Evolutionary conservation across 1,284 basidiomycete species (phyloP).

Genomic region (Malassezia sympodialis): DNA sequence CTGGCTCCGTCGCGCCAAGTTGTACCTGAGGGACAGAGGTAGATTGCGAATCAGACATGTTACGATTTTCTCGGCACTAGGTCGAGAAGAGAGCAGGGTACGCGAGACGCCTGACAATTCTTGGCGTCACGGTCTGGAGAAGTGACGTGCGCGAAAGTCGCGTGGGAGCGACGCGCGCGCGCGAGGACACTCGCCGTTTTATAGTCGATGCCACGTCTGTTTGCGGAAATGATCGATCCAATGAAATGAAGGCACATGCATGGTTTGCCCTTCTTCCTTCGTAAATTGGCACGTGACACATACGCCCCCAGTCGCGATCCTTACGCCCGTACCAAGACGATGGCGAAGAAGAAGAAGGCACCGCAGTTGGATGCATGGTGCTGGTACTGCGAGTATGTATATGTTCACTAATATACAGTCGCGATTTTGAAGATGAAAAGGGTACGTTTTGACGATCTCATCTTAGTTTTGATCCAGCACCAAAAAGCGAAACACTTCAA

Average conservation of each 20-base stretch:
- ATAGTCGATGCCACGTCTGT: neutral
- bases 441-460: constrained; percentile 16
- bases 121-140: neutral
- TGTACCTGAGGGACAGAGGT: neutral
- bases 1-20: neutral
- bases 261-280: constrained; percentile 4
- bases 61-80: neutral
- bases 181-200: neutral
- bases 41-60: neutral
- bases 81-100: neutral
- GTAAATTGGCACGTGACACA: neutral
- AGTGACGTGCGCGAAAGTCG: neutral
- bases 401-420: constrained; percentile 19
- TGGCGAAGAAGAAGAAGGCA: constrained; percentile 47
- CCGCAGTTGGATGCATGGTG: constrained; percentile 61
- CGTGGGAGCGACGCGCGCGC: constrained; percentile 6
- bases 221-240: constrained; percentile 1
- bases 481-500: constrained; percentile 99
- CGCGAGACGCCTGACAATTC: neutral
- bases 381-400: constrained; percentile 94
- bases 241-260: neutral
- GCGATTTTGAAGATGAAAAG: constrained; percentile 48
- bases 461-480: constrained; percentile 84
- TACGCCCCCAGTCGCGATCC: neutral
- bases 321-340: constrained; percentile 13